Percentiles rank a stretch among this genome's conserved stretches.
These are phyloP conservation scores for Colletotrichum godetiae DNA, from an alignment of 2,329 filamentous ascomycete species.

Conservation along the genomic window DNA sequence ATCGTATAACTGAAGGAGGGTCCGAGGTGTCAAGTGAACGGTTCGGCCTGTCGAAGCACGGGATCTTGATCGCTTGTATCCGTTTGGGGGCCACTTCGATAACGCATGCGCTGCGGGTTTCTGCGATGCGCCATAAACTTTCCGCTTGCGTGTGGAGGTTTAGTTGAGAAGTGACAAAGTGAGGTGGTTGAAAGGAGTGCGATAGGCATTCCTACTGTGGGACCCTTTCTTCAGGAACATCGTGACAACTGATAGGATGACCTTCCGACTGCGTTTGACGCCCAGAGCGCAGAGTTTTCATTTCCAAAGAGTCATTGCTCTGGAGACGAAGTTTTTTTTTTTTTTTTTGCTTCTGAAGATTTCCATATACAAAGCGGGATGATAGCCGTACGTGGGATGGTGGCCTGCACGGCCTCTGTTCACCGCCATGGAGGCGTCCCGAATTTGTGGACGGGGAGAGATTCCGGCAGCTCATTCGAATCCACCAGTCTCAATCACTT, in stretches of 20 bases:
- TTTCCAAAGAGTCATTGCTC: constrained; percentile 30
- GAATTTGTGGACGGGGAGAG: constrained; percentile 32
- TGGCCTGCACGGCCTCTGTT: constrained; percentile 29
- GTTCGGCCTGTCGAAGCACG: constrained; percentile 20
- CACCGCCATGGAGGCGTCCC: constrained; percentile 31
- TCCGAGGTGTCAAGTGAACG: constrained; percentile 11
- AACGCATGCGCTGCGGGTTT: constrained; percentile 26
- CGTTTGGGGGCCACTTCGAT: constrained; percentile 24
- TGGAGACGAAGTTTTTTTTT: constrained; percentile 22
- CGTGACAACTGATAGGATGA: constrained; percentile 25
- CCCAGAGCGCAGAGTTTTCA: constrained; percentile 32
- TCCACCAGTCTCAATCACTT: constrained; percentile 29
- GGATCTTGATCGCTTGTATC: constrained; percentile 27
- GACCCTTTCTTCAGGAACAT: constrained; percentile 15
- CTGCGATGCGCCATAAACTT: constrained; percentile 32
- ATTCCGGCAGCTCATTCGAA: constrained; percentile 25
- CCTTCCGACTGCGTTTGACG: constrained; percentile 6
- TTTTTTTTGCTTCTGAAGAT: constrained; percentile 22
- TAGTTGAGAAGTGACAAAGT: constrained; percentile 29
- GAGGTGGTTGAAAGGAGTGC: constrained; percentile 5
- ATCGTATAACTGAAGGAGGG: background rate
- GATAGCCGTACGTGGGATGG: constrained; percentile 30
- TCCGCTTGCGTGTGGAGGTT: constrained; percentile 28
- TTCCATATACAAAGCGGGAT: constrained; percentile 14
- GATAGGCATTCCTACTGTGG: constrained; percentile 5